Evolutionary conservation across 495 filamentous ascomycete species (phyloP).

Genomic region (Penicillium subrubescens): DNA sequence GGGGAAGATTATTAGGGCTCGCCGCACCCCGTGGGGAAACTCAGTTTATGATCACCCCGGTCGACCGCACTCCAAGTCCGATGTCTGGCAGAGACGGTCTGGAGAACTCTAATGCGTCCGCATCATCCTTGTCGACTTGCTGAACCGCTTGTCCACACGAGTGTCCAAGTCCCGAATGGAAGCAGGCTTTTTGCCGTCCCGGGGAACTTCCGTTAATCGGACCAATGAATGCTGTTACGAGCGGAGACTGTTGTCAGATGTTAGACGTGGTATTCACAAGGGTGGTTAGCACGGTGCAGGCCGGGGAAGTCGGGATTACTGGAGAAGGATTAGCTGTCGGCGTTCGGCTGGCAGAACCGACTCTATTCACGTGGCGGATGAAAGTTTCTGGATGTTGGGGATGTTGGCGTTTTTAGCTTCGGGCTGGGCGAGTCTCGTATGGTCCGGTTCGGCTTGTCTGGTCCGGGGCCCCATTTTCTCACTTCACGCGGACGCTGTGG

Average conservation of each 20-base stretch:
- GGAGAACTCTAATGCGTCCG: neutral
- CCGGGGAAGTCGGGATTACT: slow-evolving; percentile 5
- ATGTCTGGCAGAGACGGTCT: slow-evolving; percentile 10
- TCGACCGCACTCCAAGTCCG: slow-evolving; percentile 19
- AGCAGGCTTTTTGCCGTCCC: slow-evolving; percentile 6
- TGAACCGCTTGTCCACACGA: slow-evolving; percentile 3
- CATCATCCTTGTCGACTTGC: slow-evolving; percentile 7
- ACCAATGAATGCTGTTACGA: slow-evolving; percentile 13
- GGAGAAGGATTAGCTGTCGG: slow-evolving; percentile 21
- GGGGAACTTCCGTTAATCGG: slow-evolving; percentile 24
- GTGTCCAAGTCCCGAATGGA: slow-evolving; percentile 1
- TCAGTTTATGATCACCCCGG: slow-evolving; percentile 24
- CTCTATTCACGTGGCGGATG: neutral
- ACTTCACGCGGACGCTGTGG: neutral
- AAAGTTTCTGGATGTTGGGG: neutral
- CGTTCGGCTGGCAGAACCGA: slow-evolving; percentile 28
- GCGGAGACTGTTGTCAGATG: slow-evolving; percentile 7
- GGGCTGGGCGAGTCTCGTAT: neutral
- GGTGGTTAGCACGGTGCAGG: slow-evolving; percentile 4
- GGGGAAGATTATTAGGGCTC: slow-evolving; percentile 13
- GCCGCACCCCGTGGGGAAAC: slow-evolving; percentile 40
- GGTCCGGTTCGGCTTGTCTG: neutral
- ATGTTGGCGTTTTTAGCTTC: neutral
- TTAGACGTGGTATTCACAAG: neutral
- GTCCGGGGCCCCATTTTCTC: slow-evolving; percentile 3